A percentile compares a stretch with the other conserved stretches of the same genome.
phyloP scores from a whole-genome alignment of 108 stramenopile genomes.

The Bacterosira constricta region DNA sequence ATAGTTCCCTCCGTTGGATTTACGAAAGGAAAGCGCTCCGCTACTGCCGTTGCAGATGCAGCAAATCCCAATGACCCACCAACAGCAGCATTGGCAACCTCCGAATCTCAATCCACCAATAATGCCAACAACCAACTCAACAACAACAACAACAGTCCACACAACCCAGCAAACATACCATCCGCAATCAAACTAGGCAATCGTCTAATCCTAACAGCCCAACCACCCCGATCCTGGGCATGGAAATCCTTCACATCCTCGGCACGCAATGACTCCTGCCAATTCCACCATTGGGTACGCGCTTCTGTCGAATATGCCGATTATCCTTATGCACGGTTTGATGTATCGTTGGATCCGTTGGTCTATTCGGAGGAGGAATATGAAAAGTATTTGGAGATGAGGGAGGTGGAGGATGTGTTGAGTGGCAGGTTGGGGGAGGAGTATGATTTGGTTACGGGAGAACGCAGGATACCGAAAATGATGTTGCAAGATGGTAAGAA shows the following conservation, averaged over 20 bases:
- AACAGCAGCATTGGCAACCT: background rate
- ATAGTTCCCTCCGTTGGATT: conserved; percentile 58
- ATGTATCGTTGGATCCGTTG: conserved; percentile 82
- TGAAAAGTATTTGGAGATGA: conserved; percentile 46
- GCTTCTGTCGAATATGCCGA: conserved; percentile 86
- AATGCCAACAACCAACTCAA: background rate
- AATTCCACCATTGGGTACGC: conserved; percentile 83
- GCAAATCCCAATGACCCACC: conserved; percentile 4
- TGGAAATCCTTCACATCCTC: conserved; percentile 88
- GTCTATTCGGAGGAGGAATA: conserved; percentile 85
- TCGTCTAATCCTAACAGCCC: conserved; percentile 54
- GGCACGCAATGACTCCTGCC: conserved; percentile 64
- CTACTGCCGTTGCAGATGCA: background rate
- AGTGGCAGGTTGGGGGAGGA: background rate
- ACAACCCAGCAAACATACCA: no score
- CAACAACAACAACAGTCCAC: background rate
- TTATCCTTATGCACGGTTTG: conserved; percentile 94
- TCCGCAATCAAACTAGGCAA: conserved; percentile 65
- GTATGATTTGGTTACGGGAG: background rate
- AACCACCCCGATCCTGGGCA: conserved; percentile 69
- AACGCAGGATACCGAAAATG: background rate
- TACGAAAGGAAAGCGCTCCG: background rate
- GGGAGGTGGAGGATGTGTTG: conserved; percentile 4
- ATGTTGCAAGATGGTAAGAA: background rate
- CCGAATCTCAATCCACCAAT: no score